Evolutionary conservation across 495 filamentous ascomycete species (phyloP).

Genomic region (Immersiella caudata): DNA sequence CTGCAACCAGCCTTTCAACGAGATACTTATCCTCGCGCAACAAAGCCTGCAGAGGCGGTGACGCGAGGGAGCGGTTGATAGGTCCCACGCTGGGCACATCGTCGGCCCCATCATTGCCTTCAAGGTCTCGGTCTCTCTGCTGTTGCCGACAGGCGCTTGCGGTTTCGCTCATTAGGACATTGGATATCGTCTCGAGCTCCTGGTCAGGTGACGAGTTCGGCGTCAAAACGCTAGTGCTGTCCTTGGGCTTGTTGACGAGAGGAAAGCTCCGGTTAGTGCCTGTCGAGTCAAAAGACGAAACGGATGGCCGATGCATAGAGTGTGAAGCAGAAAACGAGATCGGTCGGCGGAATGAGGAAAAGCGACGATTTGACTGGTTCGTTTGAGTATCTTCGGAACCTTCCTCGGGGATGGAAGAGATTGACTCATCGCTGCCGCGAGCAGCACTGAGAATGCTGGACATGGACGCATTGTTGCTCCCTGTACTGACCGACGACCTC

Average conservation of each 20-base stretch:
- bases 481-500: constrained; percentile 32
- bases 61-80: constrained; percentile 29
- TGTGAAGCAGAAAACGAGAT: constrained; percentile 36
- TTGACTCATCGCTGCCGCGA: constrained; percentile 36
- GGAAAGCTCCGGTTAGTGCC: constrained; percentile 58
- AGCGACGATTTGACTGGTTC: constrained; percentile 26
- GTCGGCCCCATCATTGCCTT: constrained; percentile 10
- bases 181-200: constrained; percentile 45
- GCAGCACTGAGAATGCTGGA: constrained; percentile 18
- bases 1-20: constrained; percentile 75
- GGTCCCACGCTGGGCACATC: constrained; percentile 26
- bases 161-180: constrained; percentile 45
- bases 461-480: constrained; percentile 11
- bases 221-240: constrained; percentile 45
- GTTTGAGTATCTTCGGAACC: constrained; percentile 16
- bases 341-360: constrained; percentile 40
- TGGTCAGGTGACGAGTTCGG: constrained; percentile 42
- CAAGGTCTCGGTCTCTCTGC: constrained; percentile 21
- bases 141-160: constrained; percentile 34
- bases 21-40: constrained; percentile 72
- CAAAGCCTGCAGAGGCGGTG: constrained; percentile 51
- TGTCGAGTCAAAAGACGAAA: constrained; percentile 52
- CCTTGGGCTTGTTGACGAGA: constrained; percentile 52
- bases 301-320: constrained; percentile 49
- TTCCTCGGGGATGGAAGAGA: constrained; percentile 39